phyloP scores from a whole-genome alignment of 75 land plant species.

The Sequoia sempervirens region DNA sequence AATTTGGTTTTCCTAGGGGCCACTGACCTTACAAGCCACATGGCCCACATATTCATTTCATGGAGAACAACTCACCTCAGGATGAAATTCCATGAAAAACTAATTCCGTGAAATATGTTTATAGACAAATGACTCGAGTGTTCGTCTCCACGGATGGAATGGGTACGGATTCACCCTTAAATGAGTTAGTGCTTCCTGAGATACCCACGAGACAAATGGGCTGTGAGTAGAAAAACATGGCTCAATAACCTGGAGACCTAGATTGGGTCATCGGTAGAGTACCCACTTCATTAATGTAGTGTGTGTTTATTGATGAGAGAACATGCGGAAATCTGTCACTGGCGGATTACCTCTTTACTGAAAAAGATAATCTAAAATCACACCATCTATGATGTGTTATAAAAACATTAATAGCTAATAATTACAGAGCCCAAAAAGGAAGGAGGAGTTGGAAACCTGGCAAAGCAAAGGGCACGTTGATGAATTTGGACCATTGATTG shows the following conservation, averaged over 20 bases:
- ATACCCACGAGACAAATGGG: background rate
- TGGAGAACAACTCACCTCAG: no score
- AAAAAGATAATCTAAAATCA: background rate
- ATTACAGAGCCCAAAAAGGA: background rate
- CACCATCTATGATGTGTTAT: background rate
- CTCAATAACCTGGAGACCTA: background rate
- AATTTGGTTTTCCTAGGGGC: background rate
- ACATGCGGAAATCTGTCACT: background rate
- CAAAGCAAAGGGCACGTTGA: background rate
- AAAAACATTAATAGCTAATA: background rate
- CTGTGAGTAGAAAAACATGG: background rate
- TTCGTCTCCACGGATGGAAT: background rate
- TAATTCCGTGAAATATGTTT: no score
- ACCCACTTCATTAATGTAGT: background rate
- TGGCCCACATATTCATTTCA: no score
- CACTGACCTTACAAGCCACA: background rate
- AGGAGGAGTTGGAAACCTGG: background rate
- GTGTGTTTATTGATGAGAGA: background rate
- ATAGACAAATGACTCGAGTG: background rate
- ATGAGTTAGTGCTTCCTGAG: background rate
- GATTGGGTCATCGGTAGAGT: background rate
- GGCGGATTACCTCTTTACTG: background rate
- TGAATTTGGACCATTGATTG: background rate
- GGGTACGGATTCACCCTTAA: background rate
- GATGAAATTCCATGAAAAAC: background rate